Evolutionary conservation across 1,139 yeast species (phyloP).

Genomic region (Zygoascus meyerae): DNA sequence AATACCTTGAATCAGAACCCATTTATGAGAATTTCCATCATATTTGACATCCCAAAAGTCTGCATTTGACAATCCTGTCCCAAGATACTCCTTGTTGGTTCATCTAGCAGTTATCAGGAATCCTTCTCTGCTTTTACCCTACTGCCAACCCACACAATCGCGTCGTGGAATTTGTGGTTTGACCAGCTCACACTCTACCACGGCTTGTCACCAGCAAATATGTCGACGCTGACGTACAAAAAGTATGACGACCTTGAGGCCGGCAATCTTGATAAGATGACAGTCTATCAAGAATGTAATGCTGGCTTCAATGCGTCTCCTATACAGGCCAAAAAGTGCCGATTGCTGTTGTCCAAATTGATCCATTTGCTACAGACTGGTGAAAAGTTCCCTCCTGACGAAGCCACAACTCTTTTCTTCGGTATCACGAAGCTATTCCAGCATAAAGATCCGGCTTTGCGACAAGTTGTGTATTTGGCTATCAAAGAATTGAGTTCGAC

Average conservation of each 20-base stretch:
- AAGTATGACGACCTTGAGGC: slow-evolving; percentile 72
- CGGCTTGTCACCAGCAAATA: slow-evolving; percentile 24
- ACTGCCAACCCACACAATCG: neutral
- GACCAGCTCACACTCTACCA: slow-evolving; percentile 6
- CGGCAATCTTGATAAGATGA: slow-evolving; percentile 87
- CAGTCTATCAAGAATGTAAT: slow-evolving; percentile 92
- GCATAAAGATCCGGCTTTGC: slow-evolving; percentile 81
- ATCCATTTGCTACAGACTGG: slow-evolving; percentile 71
- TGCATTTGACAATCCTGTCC: too few relatives aligned
- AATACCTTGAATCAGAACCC: too few relatives aligned
- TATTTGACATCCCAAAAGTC: too few relatives aligned
- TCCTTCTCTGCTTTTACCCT: neutral
- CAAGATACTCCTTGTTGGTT: too few relatives aligned
- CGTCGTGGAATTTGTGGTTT: neutral
- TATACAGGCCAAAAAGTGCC: slow-evolving; percentile 80
- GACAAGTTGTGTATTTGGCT: slow-evolving; percentile 91
- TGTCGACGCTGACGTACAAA: slow-evolving; percentile 80
- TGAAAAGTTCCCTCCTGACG: slow-evolving; percentile 79
- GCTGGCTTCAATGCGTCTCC: slow-evolving; percentile 92
- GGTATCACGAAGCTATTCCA: slow-evolving; percentile 92
- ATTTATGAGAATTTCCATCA: too few relatives aligned
- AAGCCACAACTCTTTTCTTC: slow-evolving; percentile 89
- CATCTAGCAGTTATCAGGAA: too few relatives aligned
- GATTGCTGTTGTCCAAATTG: slow-evolving; percentile 64
- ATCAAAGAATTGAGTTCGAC: slow-evolving; percentile 82